Percentiles rank a stretch among this genome's conserved stretches.
Evolutionary conservation across 345 rosid genomes (phyloP).

Genomic region (Citrus reticulata): DNA sequence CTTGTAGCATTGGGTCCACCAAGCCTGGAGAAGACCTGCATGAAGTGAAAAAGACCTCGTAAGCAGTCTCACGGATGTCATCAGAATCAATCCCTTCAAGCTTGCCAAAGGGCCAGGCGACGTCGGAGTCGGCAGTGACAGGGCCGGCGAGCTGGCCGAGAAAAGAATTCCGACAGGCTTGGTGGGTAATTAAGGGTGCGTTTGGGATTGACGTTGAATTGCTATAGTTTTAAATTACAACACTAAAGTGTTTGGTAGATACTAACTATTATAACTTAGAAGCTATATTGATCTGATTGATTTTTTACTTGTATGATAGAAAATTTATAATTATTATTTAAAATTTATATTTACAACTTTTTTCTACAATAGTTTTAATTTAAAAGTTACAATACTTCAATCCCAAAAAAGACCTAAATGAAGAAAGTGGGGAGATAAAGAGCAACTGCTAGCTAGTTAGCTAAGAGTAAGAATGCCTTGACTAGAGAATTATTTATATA

Average conservation of each 20-base stretch:
- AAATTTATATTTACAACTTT: too few relatives aligned
- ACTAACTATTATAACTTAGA: too few relatives aligned
- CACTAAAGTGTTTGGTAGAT: too few relatives aligned
- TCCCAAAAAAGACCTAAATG: not conserved
- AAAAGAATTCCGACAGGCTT: constrained; percentile 45
- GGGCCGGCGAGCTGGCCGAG: constrained; percentile 34
- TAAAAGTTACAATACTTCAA: too few relatives aligned
- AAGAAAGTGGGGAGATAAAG: not conserved
- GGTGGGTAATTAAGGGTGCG: constrained; percentile 30
- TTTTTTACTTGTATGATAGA: too few relatives aligned
- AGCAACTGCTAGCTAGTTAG: not conserved
- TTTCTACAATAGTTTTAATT: too few relatives aligned
- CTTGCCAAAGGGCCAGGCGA: constrained; percentile 69
- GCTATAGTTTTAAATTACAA: too few relatives aligned
- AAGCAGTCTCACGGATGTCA: constrained; percentile 79
- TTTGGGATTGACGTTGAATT: too few relatives aligned
- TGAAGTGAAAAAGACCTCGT: constrained; percentile 82
- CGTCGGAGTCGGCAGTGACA: constrained; percentile 38
- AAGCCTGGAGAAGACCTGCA: constrained; percentile 78
- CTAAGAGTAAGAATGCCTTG: not conserved
- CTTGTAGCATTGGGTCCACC: constrained; percentile 68
- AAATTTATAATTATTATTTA: too few relatives aligned
- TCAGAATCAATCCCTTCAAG: constrained; percentile 51
- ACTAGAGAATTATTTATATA: too few relatives aligned
- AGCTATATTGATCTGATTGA: too few relatives aligned